Evolutionary conservation across 305 asterid genomes (phyloP).

Genomic region (Plantago coronopus): DNA sequence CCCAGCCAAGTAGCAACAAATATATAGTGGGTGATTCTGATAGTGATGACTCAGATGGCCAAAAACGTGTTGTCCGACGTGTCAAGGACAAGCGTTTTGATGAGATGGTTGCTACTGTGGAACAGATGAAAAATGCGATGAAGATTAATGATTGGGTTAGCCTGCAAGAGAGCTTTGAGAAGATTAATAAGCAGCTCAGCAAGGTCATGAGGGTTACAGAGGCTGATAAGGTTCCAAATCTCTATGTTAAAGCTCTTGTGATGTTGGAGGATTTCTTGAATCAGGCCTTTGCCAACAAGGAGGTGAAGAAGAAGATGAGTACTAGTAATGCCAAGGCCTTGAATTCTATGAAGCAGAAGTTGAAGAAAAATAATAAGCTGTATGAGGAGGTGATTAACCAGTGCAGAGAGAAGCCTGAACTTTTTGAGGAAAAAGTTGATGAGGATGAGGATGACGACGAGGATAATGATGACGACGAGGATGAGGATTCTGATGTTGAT

Average conservation of each 20-base stretch:
- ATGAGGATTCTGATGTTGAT: slow-evolving; percentile 48
- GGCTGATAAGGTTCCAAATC: slow-evolving; percentile 61
- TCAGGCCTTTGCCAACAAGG: slow-evolving; percentile 80
- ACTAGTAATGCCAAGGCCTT: slow-evolving; percentile 91
- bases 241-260: slow-evolving; percentile 85
- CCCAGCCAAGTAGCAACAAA: slow-evolving; percentile 37
- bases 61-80: slow-evolving; percentile 71
- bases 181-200: slow-evolving; percentile 85
- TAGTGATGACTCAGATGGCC: slow-evolving; percentile 60
- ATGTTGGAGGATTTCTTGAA: slow-evolving; percentile 81
- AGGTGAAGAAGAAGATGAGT: slow-evolving; percentile 96
- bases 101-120: slow-evolving; percentile 75
- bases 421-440: slow-evolving; percentile 55
- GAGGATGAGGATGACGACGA: slow-evolving; percentile 56
- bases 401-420: slow-evolving; percentile 76
- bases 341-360: slow-evolving; percentile 91
- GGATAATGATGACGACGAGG: slow-evolving; percentile 52
- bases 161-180: slow-evolving; percentile 89
- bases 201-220: slow-evolving; percentile 82
- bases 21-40: slow-evolving; percentile 43
- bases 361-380: slow-evolving; percentile 81
- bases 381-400: slow-evolving; percentile 77
- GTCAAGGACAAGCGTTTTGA: slow-evolving; percentile 83
- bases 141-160: slow-evolving; percentile 94
- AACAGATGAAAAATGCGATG: slow-evolving; percentile 91